Conservation (phyloP, 202 grass and related monocot genomes). For the Digitaria exilis region DNA sequence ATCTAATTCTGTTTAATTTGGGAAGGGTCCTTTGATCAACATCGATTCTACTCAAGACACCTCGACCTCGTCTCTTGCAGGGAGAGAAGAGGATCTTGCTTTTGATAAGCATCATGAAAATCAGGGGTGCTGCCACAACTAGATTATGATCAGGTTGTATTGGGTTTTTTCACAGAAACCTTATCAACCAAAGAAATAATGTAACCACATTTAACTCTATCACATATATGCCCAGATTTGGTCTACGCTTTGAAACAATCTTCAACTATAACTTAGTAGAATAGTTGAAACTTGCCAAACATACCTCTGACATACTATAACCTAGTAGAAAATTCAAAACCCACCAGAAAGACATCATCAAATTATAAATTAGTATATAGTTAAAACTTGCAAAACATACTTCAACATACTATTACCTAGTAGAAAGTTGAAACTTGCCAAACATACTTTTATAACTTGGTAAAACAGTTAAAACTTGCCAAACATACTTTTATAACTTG, state of each 20-base stretch:
- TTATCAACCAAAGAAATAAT: background rate
- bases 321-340: background rate
- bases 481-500: slow-evolving; percentile 22
- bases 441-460: slow-evolving; percentile 20
- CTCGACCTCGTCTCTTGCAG: background rate
- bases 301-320: background rate
- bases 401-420: background rate
- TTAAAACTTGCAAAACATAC: background rate
- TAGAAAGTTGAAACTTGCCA: background rate
- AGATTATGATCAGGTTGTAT: background rate
- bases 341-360: slow-evolving; percentile 10
- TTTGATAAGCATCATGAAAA: background rate
- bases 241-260: background rate
- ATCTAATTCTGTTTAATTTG: background rate
- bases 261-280: background rate
- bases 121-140: background rate
- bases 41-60: background rate
- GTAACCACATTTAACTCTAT: background rate
- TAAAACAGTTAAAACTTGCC: background rate
- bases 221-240: background rate
- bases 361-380: background rate
- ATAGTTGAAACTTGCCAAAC: slow-evolving; percentile 7
- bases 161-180: background rate
- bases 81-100: background rate
- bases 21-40: background rate